phyloP scores from a whole-genome alignment of 2,329 filamentous ascomycete genomes.

The Aspergillus sp. region DNA sequence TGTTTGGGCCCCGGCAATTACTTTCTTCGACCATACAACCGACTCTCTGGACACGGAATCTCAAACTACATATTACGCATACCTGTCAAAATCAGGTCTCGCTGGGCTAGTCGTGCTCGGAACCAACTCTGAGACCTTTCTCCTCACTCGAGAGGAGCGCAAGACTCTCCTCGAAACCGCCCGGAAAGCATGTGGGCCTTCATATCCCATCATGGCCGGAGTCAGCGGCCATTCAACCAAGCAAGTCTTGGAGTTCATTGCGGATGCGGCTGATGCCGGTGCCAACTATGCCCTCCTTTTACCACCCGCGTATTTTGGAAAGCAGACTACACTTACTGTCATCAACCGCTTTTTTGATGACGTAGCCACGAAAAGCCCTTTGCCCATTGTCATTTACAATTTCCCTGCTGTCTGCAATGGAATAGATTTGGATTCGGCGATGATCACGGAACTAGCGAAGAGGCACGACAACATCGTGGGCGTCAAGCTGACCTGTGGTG shows the following conservation, averaged over 20 bases:
- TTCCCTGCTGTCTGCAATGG: constrained; percentile 68
- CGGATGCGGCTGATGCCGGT: constrained; percentile 58
- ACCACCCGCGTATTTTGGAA: constrained; percentile 64
- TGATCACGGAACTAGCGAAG: constrained; percentile 53
- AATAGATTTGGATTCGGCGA: constrained; percentile 64
- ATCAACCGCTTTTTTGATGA: constrained; percentile 60
- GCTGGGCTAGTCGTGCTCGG: constrained; percentile 55
- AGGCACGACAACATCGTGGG: constrained; percentile 58
- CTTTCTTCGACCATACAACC: constrained; percentile 52
- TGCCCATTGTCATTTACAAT: constrained; percentile 66
- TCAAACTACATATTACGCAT: constrained; percentile 52
- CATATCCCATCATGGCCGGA: constrained; percentile 61
- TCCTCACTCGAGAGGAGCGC: constrained; percentile 58
- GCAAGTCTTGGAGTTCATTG: constrained; percentile 59
- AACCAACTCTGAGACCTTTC: constrained; percentile 57
- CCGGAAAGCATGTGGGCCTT: constrained; percentile 49
- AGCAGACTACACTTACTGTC: constrained; percentile 57
- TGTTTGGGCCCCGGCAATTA: constrained; percentile 54
- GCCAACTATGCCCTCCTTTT: constrained; percentile 62
- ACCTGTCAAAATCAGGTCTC: constrained; percentile 51
- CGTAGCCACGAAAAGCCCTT: constrained; percentile 48
- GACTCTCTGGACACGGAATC: constrained; percentile 49
- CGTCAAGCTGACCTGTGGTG: constrained; percentile 64
- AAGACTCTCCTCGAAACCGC: constrained; percentile 55
- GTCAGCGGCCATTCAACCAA: constrained; percentile 63